These are phyloP conservation scores for Colletotrichum shisoi DNA, from an alignment of 2,329 filamentous ascomycete genomes.

Conservation along the genomic window DNA sequence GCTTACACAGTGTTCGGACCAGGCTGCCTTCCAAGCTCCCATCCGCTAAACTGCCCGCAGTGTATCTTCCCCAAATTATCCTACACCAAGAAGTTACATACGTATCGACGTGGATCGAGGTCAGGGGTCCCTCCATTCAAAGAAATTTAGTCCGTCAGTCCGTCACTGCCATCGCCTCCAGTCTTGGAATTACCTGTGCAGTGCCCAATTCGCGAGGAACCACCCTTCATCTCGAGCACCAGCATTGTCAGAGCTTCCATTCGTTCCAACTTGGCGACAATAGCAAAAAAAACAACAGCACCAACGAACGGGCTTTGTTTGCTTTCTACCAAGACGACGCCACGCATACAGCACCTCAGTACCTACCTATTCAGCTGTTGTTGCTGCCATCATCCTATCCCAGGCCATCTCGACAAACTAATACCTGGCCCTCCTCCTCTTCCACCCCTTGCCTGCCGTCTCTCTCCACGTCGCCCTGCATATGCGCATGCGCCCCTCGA, in stretches of 20 bases:
- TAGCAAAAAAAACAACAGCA: conserved; percentile 16
- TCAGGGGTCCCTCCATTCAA: conserved; percentile 34
- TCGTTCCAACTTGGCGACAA: neutral
- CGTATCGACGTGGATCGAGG: conserved; percentile 6
- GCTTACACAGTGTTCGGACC: conserved; percentile 18
- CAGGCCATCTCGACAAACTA: neutral
- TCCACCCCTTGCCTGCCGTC: conserved; percentile 10
- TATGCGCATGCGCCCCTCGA: conserved; percentile 38
- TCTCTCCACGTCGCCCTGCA: conserved; percentile 32
- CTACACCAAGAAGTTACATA: neutral
- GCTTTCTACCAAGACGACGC: neutral
- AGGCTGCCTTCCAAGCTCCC: neutral
- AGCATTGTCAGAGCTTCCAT: neutral
- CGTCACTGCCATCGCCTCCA: conserved; percentile 27
- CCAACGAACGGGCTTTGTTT: neutral
- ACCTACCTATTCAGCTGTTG: neutral
- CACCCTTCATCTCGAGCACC: conserved; percentile 6
- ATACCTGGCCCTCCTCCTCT: neutral
- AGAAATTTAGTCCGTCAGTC: conserved; percentile 40
- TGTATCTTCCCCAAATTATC: neutral
- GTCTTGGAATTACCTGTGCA: conserved; percentile 15
- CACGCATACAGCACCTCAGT: neutral
- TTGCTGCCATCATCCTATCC: neutral
- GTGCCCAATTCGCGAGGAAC: conserved; percentile 32
- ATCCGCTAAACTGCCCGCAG: neutral